Conservation (phyloP, 2,329 filamentous ascomycete genomes). For the Phoma herbarum region DNA sequence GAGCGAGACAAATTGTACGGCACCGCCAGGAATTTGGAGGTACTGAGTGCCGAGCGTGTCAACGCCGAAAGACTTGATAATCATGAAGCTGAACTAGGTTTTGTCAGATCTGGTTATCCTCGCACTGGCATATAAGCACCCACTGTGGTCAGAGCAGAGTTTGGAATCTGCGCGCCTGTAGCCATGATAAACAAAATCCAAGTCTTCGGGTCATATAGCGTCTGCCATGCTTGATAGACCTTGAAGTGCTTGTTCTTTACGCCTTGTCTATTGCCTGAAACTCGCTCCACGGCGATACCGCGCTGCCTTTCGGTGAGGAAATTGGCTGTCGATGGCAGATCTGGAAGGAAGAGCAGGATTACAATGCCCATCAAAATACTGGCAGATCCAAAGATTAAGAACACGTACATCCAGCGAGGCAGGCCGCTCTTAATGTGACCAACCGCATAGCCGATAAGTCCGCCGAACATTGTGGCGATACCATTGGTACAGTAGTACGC, state of each 20-base stretch:
- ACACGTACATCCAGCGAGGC: constrained; percentile 57
- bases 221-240: constrained; percentile 54
- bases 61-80: constrained; percentile 77
- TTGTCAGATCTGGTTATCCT: neutral
- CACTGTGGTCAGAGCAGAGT: constrained; percentile 63
- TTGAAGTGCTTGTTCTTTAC: constrained; percentile 62
- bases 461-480: constrained; percentile 64
- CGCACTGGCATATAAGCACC: neutral
- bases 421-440: constrained; percentile 60
- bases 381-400: constrained; percentile 64
- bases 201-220: constrained; percentile 55
- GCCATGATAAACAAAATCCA: constrained; percentile 51
- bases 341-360: constrained; percentile 65
- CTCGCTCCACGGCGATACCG: constrained; percentile 50
- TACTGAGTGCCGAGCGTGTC: constrained; percentile 83
- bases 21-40: constrained; percentile 67
- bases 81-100: constrained; percentile 56
- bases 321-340: constrained; percentile 46
- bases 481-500: constrained; percentile 60
- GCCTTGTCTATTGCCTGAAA: constrained; percentile 59
- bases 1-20: constrained; percentile 52
- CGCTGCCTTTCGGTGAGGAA: constrained; percentile 30
- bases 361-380: constrained; percentile 45
- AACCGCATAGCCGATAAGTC: constrained; percentile 66
- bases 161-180: constrained; percentile 64